Base-by-base conservation (phyloP, 768 basidiomycete species). In the Lactifluus echinatus region DNA sequence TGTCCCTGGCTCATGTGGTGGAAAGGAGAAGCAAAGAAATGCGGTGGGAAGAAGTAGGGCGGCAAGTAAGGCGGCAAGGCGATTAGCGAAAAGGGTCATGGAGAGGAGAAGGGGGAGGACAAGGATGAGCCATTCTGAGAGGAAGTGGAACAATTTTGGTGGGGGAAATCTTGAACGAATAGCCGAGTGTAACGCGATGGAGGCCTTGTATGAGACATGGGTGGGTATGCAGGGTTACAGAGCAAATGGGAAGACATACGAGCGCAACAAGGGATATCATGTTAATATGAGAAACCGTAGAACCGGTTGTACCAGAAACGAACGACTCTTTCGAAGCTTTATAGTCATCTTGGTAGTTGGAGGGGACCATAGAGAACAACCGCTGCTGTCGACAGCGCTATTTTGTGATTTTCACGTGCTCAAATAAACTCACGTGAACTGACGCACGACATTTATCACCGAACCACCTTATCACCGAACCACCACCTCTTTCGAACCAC, bases 251-350 rank as follows among this genome's bases (percentile, higher is more conserved):
- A 11, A 37, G 33, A 75, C 84, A 68, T 62, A 87, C 89, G 69
- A 87, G 64, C 4, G 80, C 81, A 7, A 81, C 80, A 21, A 74
- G 61, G n/a, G 83, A 86, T 26, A 93, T 73, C 47, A 77, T 62
- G 66, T 91, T 89, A 63, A 93, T 74, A 65, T 85, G 82, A 1
- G 67, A 67, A 3, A 93, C 74, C 2, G 83, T 79, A 0, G 87
- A 86, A 1, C 93, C 93, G 1, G 76, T 77, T 70, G 77, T 80
- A 37, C 82, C 80, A 7, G 89, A 83, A 37, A 92, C 85, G 65
- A 93, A 95, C 0, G 79, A 81, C 72, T 91, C 88, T 70, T 95
- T 95, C 8, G 78, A 81, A 8, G 75, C 63, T 69, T 90, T 93
- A 77, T 94, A 94, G 44, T 51, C 60, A 33, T 37, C 33, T 14